Percentiles rank a stretch among this genome's conserved stretches.
Conservation (phyloP, 192 early-diverging fungal genomes). For the Coemansia sp. region DNA sequence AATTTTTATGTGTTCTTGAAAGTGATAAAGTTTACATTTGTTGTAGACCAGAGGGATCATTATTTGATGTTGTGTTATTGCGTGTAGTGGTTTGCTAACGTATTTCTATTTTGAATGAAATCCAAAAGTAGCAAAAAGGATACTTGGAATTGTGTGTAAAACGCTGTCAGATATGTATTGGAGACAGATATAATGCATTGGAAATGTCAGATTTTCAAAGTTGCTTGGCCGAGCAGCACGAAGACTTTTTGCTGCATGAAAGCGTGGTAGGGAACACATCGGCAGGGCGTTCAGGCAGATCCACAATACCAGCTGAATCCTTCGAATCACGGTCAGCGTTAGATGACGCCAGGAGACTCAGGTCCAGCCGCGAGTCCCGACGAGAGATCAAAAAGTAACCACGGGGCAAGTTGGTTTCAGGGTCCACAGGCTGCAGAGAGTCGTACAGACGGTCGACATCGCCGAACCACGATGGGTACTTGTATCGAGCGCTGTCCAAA, state of each 20-base stretch:
- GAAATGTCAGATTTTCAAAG: background rate
- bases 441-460: conserved; percentile 72
- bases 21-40: too few species aligned
- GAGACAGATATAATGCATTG: background rate
- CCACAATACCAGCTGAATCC: conserved; percentile 9
- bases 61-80: too few species aligned
- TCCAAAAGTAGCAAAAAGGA: too few species aligned
- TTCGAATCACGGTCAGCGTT: background rate
- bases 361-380: conserved; percentile 19
- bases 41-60: too few species aligned
- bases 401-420: conserved; percentile 73
- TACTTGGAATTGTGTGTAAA: too few species aligned
- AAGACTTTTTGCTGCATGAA: conserved; percentile 26
- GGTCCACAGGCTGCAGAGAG: conserved; percentile 78
- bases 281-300: conserved; percentile 34
- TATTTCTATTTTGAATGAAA: too few species aligned
- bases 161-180: too few species aligned
- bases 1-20: too few species aligned
- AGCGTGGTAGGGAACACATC: conserved; percentile 36
- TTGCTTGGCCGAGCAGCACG: conserved; percentile 36
- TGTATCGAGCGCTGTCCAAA: conserved; percentile 86
- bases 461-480: conserved; percentile 89
- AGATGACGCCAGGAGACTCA: background rate
- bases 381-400: conserved; percentile 83
- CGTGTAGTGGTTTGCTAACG: too few species aligned